Conservation (phyloP, 495 filamentous ascomycete genomes). For the Podospora anserina region DNA sequence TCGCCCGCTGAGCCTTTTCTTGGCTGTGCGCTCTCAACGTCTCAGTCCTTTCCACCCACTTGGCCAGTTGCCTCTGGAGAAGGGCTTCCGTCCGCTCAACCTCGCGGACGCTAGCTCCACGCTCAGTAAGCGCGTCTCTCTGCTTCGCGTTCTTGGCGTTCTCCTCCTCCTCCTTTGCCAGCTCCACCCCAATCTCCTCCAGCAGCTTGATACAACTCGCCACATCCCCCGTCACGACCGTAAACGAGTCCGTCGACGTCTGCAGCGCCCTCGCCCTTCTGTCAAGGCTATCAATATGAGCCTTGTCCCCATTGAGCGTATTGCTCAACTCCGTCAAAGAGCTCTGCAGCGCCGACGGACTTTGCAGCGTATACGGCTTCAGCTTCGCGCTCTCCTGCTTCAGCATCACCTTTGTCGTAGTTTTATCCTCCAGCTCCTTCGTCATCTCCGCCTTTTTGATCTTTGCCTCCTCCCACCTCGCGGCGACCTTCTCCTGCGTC, state of each 20-base stretch:
- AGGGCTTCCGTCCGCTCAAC: slow-evolving; percentile 83
- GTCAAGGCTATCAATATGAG: slow-evolving; percentile 81
- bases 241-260: slow-evolving; percentile 85
- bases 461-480: slow-evolving; percentile 72
- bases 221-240: slow-evolving; percentile 77
- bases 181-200: slow-evolving; percentile 77
- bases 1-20: slow-evolving; percentile 74
- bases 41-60: slow-evolving; percentile 81
- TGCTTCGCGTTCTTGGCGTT: slow-evolving; percentile 72
- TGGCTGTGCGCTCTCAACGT: slow-evolving; percentile 71
- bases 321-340: slow-evolving; percentile 78
- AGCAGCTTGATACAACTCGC: slow-evolving; percentile 80
- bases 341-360: slow-evolving; percentile 74
- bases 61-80: slow-evolving; percentile 75
- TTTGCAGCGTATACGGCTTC: slow-evolving; percentile 85
- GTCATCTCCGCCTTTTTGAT: slow-evolving; percentile 69
- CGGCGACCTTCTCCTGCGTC: slow-evolving; percentile 73
- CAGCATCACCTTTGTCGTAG: slow-evolving; percentile 54
- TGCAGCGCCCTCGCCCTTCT: slow-evolving; percentile 83
- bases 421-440: slow-evolving; percentile 73
- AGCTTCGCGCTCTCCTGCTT: slow-evolving; percentile 83
- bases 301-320: slow-evolving; percentile 69
- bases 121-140: slow-evolving; percentile 79
- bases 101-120: slow-evolving; percentile 83
- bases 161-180: slow-evolving; percentile 88